phyloP scores from a whole-genome alignment of 768 basidiomycete genomes.

The Floccularia luteovirens region DNA sequence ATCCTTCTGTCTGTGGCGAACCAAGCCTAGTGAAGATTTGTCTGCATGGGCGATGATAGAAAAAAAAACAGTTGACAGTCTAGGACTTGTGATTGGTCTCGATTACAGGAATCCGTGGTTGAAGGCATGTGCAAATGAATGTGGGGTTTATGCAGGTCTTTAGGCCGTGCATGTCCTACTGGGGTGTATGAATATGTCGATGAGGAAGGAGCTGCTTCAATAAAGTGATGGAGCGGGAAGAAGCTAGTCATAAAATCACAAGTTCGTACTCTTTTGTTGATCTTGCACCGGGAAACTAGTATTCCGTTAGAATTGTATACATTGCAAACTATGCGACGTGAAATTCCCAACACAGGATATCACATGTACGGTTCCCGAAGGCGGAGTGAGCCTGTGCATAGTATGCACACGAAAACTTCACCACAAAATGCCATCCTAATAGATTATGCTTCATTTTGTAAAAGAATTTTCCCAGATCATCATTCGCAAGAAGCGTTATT shows the following conservation, averaged over 20 bases:
- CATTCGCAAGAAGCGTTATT: too few relatives aligned
- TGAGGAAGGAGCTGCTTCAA: conserved; percentile 16
- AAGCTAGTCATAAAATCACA: conserved; percentile 96
- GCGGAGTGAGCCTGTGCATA: too few relatives aligned
- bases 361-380: conserved; percentile 95
- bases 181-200: conserved; percentile 51
- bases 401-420: too few relatives aligned
- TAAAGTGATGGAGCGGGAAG: conserved; percentile 69
- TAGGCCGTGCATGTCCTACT: conserved; percentile 33
- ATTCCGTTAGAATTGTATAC: conserved; percentile 70
- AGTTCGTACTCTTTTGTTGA: conserved; percentile 30
- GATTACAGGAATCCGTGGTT: conserved; percentile 94
- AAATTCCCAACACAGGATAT: conserved; percentile 97
- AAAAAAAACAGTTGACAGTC: too few relatives aligned
- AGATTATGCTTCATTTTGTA: too few relatives aligned
- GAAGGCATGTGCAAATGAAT: conserved; percentile 74
- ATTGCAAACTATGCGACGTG: conserved; percentile 94
- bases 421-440: too few relatives aligned
- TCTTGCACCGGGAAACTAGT: conserved; percentile 1
- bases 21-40: too few relatives aligned
- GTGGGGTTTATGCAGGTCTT: conserved; percentile 78
- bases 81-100: conserved; percentile 89
- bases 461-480: too few relatives aligned
- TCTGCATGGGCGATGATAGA: too few relatives aligned
- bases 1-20: too few relatives aligned